Conservation (phyloP, 805 yeast genomes). For the Maudiozyma serrabonitensis region DNA sequence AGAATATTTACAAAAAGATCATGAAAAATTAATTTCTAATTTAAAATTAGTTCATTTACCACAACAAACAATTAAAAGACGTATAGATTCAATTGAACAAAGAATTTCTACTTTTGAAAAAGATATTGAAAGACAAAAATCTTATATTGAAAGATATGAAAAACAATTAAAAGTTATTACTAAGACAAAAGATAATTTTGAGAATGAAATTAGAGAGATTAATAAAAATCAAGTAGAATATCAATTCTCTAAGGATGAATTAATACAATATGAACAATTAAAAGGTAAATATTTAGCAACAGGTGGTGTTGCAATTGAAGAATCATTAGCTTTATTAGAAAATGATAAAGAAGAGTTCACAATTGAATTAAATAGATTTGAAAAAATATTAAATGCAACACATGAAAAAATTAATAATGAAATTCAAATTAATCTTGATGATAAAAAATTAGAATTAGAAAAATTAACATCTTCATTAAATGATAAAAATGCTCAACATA, state of each 20-base stretch:
- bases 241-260: conserved; percentile 40
- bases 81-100: conserved; percentile 36
- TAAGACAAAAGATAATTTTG: conserved; percentile 33
- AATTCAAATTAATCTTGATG: conserved; percentile 28
- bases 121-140: conserved; percentile 46
- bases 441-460: conserved; percentile 23
- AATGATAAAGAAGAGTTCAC: conserved; percentile 38
- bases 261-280: conserved; percentile 47
- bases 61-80: conserved; percentile 38
- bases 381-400: conserved; percentile 30
- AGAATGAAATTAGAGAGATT: conserved; percentile 19
- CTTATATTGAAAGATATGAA: conserved; percentile 33
- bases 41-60: conserved; percentile 57
- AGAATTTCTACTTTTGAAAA: conserved; percentile 40
- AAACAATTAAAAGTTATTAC: conserved; percentile 40
- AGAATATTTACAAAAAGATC: conserved; percentile 23
- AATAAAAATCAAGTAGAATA: conserved; percentile 25
- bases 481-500: conserved; percentile 28
- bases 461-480: conserved; percentile 30
- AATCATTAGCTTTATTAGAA: conserved; percentile 33
- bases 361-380: conserved; percentile 31
- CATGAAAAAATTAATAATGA: conserved; percentile 28
- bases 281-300: conserved; percentile 46
- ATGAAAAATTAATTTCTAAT: conserved; percentile 37
- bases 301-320: conserved; percentile 51